Evolutionary conservation across 257 asterid genomes (phyloP).

Genomic region (Nicotiana sylvestris): DNA sequence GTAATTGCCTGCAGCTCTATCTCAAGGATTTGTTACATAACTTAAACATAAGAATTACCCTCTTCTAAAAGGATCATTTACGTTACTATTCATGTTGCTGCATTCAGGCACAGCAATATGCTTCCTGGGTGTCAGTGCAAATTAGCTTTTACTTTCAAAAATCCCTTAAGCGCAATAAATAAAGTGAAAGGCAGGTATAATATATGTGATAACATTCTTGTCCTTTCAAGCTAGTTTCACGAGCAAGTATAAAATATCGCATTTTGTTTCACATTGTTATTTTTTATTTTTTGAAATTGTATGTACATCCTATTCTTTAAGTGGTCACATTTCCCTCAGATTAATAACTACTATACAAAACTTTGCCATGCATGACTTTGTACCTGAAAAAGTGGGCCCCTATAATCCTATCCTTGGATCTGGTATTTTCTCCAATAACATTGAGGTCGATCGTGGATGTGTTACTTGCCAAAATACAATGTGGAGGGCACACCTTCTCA

Average conservation of each 20-base stretch:
- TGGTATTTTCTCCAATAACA: conserved; percentile 65
- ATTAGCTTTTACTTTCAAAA: background rate
- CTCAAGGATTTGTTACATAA: background rate
- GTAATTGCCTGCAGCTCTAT: background rate
- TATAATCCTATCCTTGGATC: conserved; percentile 76
- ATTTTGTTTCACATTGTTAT: background rate
- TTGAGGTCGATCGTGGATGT: conserved; percentile 95
- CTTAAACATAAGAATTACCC: background rate
- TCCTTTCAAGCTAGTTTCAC: background rate
- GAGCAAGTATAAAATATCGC: background rate
- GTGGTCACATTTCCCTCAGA: background rate
- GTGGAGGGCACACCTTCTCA: conserved; percentile 89
- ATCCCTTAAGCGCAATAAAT: background rate
- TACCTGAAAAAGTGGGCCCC: conserved; percentile 99
- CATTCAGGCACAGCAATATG: background rate
- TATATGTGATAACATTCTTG: background rate
- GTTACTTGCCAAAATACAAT: conserved; percentile 91
- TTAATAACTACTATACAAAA: background rate
- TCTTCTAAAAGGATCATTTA: background rate
- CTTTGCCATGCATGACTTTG: background rate
- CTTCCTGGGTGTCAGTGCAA: background rate
- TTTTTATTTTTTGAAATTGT: background rate
- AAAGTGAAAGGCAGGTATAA: background rate
- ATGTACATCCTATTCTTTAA: background rate
- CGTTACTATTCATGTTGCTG: background rate